These are phyloP conservation scores for Pseudoneurospora amorphoporcata DNA, from an alignment of 495 filamentous ascomycete species.

Conservation along the genomic window DNA sequence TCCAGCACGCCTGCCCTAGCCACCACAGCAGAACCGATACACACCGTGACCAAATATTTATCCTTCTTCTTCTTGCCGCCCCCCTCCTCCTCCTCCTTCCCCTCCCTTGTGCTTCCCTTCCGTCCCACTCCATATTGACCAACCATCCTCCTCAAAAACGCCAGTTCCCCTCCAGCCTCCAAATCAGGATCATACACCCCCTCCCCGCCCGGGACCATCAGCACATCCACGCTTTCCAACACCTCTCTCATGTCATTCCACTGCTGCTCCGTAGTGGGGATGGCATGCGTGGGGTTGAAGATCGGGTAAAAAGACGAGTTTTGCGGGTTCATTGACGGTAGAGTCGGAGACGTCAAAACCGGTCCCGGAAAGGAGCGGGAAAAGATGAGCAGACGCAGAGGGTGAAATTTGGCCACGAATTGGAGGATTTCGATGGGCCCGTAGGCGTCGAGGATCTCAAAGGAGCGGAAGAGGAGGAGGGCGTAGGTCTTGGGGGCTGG, in stretches of 20 bases:
- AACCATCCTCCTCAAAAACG: conserved; percentile 28
- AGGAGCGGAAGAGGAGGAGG: conserved; percentile 18
- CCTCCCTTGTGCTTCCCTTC: not conserved
- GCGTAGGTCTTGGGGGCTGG: conserved; percentile 2
- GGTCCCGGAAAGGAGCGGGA: conserved; percentile 29
- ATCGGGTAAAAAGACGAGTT: conserved; percentile 23
- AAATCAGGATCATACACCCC: not conserved
- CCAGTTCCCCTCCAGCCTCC: not conserved
- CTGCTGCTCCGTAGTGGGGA: conserved; percentile 5
- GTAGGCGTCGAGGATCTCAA: conserved; percentile 34
- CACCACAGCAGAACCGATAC: conserved; percentile 37
- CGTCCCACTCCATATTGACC: not conserved
- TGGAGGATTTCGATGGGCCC: conserved; percentile 49
- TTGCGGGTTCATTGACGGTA: conserved; percentile 6
- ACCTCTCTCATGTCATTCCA: not conserved
- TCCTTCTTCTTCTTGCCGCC: conserved; percentile 10
- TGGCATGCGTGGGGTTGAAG: conserved; percentile 44
- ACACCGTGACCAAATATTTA: conserved; percentile 42
- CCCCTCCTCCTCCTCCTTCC: too few species aligned
- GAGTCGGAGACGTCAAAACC: conserved; percentile 27
- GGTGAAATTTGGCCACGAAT: conserved; percentile 26
- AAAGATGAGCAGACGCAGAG: conserved; percentile 34
- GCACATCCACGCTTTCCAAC: conserved; percentile 36
- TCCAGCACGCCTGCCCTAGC: conserved; percentile 41
- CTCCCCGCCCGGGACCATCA: conserved; percentile 47